Conservation (phyloP, 2,329 filamentous ascomycete genomes). For the Paracamarosporium sp. region DNA sequence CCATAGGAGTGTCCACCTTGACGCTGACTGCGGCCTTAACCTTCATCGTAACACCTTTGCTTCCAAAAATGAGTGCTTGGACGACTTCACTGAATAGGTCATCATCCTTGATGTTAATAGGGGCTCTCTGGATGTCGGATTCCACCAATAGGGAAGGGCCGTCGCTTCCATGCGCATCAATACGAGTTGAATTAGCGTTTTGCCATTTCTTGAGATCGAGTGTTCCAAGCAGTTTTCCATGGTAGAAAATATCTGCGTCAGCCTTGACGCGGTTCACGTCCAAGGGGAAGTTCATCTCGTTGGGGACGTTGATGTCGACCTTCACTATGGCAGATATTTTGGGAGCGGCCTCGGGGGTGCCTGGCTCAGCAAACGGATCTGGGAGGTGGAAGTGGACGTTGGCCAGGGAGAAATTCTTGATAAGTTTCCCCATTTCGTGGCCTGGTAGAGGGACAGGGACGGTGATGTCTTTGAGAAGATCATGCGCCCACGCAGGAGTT, state of each 20-base stretch:
- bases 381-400: constrained; percentile 88
- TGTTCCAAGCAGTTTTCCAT: constrained; percentile 77
- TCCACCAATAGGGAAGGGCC: constrained; percentile 73
- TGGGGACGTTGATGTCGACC: constrained; percentile 78
- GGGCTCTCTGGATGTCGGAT: constrained; percentile 78
- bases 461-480: constrained; percentile 80
- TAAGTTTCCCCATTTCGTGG: constrained; percentile 78
- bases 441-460: constrained; percentile 86
- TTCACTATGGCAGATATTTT: constrained; percentile 83
- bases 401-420: constrained; percentile 85
- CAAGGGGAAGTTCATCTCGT: constrained; percentile 85
- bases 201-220: constrained; percentile 86
- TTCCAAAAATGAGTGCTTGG: constrained; percentile 79
- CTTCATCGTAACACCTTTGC: constrained; percentile 70
- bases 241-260: constrained; percentile 80
- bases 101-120: constrained; percentile 81
- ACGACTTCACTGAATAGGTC: constrained; percentile 81
- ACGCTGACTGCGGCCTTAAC: constrained; percentile 84
- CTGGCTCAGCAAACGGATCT: constrained; percentile 77
- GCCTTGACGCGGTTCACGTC: constrained; percentile 80
- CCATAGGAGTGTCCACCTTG: constrained; percentile 80
- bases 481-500: constrained; percentile 82
- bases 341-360: constrained; percentile 74
- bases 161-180: constrained; percentile 63
- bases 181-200: constrained; percentile 77